Base-by-base conservation (phyloP, 2,329 filamentous ascomycete species). In the Fusarium globosum region DNA sequence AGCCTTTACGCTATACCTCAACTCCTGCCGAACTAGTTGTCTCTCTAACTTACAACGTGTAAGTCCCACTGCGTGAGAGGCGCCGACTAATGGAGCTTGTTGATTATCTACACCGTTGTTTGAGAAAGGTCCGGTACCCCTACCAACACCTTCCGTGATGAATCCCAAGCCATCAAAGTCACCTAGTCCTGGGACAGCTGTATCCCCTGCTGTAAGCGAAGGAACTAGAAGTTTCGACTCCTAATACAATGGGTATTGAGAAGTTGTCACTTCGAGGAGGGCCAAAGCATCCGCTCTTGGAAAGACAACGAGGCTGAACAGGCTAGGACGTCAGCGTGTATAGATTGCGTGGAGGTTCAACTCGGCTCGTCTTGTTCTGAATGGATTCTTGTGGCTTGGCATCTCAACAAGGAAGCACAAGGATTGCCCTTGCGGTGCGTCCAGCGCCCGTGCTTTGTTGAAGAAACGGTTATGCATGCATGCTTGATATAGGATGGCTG, bases 1-100 rank as follows among this genome's bases (percentile, higher is more conserved):
- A 30, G 18, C 26, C 51, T 33, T 48, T 36, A 39, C 30, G 21
- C 23, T 48, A 23, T 23, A n/a, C 30, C 35, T n/a, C 18, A 51
- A 41, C n/a, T 45, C 21, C 46, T 13, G 35, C 41, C 36, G 45
- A n/a, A 21, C 26, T 18, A 43, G 28, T 11, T 42, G 28, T 38
- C 23, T 23, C n/a, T 28, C n/a, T 51, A 12, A 14, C 35, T 46
- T 42, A 23, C 53, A 30, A 71, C 51, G 42, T 71, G 52, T 15
- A 52, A 46, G 51, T 20, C 48, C 55, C 45, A 64, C 62, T 65
- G 48, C 33, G 28, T 48, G 15, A 71, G 46, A 46, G 55, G 62
- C 42, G 36, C 45, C 35, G 26, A 36, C 43, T 73, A 55, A 43
- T 36, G 39, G 5, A 45, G n/a, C 38, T 23, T 45, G 52, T 49